Base-by-base conservation (phyloP, 1,284 basidiomycete genomes). In the Naganishia albida region DNA sequence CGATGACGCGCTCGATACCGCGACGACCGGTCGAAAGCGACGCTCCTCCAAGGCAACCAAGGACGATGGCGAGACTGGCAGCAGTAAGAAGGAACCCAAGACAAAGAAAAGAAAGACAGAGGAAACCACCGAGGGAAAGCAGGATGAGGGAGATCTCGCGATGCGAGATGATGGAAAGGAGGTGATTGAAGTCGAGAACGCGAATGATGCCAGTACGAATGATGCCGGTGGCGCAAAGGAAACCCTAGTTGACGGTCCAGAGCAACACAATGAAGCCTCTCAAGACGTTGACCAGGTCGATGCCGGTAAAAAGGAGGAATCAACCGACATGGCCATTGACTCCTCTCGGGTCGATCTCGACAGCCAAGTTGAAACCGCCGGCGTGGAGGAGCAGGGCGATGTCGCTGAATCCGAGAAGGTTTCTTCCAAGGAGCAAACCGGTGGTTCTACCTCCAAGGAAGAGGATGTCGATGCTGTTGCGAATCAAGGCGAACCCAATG, bases 101-200 rank as follows among this genome's bases (percentile, higher is more conserved):
- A 40, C 30, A 4, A 56, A 57, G 38, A 66, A 66, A 44, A 48
- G 60, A 38, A 62, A 53, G 49, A 52, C 60, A 2, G 60, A 44
- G 30, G 60, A 16, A 12, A 49, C 60, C 20, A 39, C 18, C 40
- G 48, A 49, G 16, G 57, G 54, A 42, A 30, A 62, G 49, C 18
- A 39, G 25, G 51, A 53, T 8, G 28, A 23, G 54, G 34, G 26
- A 15, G 25, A 42, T 39, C 39, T 25, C 39, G 16, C 43, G 23
- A 44, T 39, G 16, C n/a, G 48, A 28, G 8, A 46, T 48, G 39
- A 43, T 18, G 59, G 38, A 28, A 40, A 62, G 48, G 39, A 62
- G 20, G 28, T 15, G 39, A 26, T 26, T 23, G 34, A 25, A 8
- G 34, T 15, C 10, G 20, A 60, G 18, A 30, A 30, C 30, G 50